phyloP scores from a whole-genome alignment of 1,284 basidiomycete genomes.

The Ustilago tritici region DNA sequence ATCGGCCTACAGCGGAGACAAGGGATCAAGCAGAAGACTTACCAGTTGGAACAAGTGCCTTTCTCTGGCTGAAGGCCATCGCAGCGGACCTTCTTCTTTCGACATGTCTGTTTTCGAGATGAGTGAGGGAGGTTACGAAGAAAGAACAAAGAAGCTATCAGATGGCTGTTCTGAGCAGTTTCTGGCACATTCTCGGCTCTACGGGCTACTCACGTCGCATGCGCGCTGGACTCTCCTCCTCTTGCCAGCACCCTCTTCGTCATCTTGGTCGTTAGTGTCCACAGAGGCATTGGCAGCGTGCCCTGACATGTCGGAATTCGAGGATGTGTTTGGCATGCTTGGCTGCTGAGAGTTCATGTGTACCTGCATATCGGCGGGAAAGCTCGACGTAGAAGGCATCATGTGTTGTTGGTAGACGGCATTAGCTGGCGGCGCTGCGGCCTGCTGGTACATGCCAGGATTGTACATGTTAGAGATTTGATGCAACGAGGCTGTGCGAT shows the following conservation, averaged over 20 bases:
- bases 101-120: conserved; percentile 39
- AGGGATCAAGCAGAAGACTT: not conserved
- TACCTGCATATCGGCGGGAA: conserved; percentile 15
- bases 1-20: not conserved
- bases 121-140: not conserved
- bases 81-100: conserved; percentile 65
- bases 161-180: not conserved
- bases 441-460: conserved; percentile 20
- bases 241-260: conserved; percentile 56
- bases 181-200: not conserved
- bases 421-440: conserved; percentile 13
- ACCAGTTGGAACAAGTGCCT: conserved; percentile 58
- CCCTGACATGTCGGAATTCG: conserved; percentile 19
- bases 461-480: conserved; percentile 12
- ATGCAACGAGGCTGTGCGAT: not conserved
- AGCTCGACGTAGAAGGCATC: conserved; percentile 18
- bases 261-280: conserved; percentile 34
- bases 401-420: conserved; percentile 27
- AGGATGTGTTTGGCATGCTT: conserved; percentile 8
- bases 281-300: conserved; percentile 25
- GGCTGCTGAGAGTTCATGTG: conserved; percentile 14
- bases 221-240: conserved; percentile 59
- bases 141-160: not conserved
- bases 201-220: conserved; percentile 35
- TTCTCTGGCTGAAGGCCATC: conserved; percentile 60